Percentiles rank a stretch among this genome's conserved stretches.
These are phyloP conservation scores for Carpinus viminea DNA, from an alignment of 306 rosid genomes.

Conservation along the genomic window DNA sequence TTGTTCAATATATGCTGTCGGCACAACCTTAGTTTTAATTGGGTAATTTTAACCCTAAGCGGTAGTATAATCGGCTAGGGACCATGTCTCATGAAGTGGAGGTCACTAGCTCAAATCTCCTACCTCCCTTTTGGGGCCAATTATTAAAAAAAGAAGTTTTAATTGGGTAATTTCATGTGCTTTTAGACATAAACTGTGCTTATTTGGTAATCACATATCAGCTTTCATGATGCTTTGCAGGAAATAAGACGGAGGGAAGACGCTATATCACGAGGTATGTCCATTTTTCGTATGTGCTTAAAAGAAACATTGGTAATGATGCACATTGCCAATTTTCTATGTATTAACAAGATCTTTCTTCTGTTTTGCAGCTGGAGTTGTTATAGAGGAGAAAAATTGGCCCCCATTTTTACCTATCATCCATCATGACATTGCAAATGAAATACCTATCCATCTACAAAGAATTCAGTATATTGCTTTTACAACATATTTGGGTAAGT, in stretches of 20 bases:
- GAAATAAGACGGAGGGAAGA: slow-evolving; percentile 83
- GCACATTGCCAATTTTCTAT: not conserved
- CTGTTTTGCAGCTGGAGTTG: slow-evolving; percentile 72
- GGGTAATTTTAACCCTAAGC: not conserved
- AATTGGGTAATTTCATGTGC: slow-evolving; percentile 23
- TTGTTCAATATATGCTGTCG: not conserved
- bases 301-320: slow-evolving; percentile 9
- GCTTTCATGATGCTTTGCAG: slow-evolving; percentile 46
- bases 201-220: slow-evolving; percentile 17
- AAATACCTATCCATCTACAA: slow-evolving; percentile 92
- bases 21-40: slow-evolving; percentile 21
- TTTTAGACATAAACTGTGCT: slow-evolving; percentile 17
- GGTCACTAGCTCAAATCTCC: no score
- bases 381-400: slow-evolving; percentile 87
- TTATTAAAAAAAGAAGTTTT: not conserved
- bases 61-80: no score
- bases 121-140: no score
- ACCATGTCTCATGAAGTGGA: no score
- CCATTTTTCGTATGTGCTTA: slow-evolving; percentile 30
- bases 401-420: slow-evolving; percentile 92
- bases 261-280: slow-evolving; percentile 70
- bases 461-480: slow-evolving; percentile 85
- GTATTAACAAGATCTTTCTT: not conserved
- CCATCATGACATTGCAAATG: slow-evolving; percentile 87
- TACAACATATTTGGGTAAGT: slow-evolving; percentile 86